phyloP scores from a whole-genome alignment of 768 basidiomycete genomes.

The Paxillus ammoniavirescens region DNA sequence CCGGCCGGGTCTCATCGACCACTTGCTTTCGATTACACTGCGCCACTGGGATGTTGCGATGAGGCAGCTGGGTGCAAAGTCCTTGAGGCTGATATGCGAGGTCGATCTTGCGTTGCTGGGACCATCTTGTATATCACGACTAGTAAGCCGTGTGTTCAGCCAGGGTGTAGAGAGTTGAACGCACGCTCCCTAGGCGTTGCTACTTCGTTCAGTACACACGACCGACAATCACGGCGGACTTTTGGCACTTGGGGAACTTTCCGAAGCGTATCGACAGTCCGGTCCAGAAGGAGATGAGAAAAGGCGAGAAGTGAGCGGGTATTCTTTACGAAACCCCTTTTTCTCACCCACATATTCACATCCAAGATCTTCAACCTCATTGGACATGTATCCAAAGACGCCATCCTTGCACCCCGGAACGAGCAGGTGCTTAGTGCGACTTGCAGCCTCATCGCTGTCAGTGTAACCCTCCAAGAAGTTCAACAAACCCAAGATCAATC shows the following conservation, averaged over 20 bases:
- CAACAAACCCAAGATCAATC: conserved; percentile 35
- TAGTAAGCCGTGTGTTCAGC: conserved; percentile 44
- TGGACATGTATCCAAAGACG: conserved; percentile 51
- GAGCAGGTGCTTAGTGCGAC: conserved; percentile 70
- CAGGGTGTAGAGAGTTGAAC: conserved; percentile 12
- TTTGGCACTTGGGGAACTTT: conserved; percentile 71
- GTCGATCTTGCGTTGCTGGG: conserved; percentile 56
- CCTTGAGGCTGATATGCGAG: conserved; percentile 66
- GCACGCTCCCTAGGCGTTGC: conserved; percentile 39
- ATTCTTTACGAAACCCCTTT: not conserved
- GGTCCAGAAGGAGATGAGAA: conserved; percentile 32
- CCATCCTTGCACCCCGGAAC: conserved; percentile 63
- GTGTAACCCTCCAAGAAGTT: conserved; percentile 59
- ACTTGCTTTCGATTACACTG: conserved; percentile 70
- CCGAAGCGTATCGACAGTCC: conserved; percentile 49
- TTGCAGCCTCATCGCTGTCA: conserved; percentile 66
- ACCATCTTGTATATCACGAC: conserved; percentile 44
- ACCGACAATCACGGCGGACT: conserved; percentile 81
- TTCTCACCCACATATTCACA: not conserved
- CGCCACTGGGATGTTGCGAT: conserved; percentile 89
- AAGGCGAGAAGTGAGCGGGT: conserved; percentile 43
- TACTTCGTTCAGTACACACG: conserved; percentile 64
- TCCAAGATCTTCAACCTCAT: conserved; percentile 67
- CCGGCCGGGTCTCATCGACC: conserved; percentile 62
- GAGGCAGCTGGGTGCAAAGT: conserved; percentile 74